These are phyloP conservation scores for Auricularia auricula-judae DNA, from an alignment of 768 basidiomycete species.

Conservation along the genomic window DNA sequence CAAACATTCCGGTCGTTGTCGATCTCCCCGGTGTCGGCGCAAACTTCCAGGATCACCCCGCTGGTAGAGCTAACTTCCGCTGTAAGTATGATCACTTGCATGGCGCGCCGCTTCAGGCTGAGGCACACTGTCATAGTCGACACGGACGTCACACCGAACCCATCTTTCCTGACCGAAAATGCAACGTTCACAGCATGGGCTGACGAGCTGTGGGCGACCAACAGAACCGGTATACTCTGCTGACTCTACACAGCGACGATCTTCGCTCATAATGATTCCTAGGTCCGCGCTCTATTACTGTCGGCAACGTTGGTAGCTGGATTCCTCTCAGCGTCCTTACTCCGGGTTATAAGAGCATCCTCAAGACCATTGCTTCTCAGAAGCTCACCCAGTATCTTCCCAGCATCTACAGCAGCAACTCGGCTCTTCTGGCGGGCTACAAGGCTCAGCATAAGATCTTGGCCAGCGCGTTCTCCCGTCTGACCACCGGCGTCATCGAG, in stretches of 20 bases:
- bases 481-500: neutral
- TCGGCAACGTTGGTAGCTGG: neutral
- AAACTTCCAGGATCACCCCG: conserved; percentile 4
- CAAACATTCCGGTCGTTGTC: neutral
- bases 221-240: neutral
- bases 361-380: neutral
- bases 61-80: neutral
- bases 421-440: neutral
- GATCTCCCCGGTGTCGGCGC: conserved; percentile 2
- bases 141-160: neutral
- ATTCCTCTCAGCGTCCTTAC: neutral
- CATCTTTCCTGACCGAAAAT: neutral
- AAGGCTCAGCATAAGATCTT: neutral
- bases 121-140: neutral
- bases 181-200: neutral
- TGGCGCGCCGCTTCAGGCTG: neutral
- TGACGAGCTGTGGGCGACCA: neutral
- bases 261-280: neutral
- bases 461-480: neutral
- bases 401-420: neutral
- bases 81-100: neutral
- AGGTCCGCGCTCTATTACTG: neutral
- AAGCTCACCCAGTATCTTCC: neutral
- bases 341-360: neutral
- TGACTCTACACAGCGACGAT: neutral